Evolutionary conservation across 1,139 yeast species (phyloP).

Genomic region (Pneumocystis murina): DNA sequence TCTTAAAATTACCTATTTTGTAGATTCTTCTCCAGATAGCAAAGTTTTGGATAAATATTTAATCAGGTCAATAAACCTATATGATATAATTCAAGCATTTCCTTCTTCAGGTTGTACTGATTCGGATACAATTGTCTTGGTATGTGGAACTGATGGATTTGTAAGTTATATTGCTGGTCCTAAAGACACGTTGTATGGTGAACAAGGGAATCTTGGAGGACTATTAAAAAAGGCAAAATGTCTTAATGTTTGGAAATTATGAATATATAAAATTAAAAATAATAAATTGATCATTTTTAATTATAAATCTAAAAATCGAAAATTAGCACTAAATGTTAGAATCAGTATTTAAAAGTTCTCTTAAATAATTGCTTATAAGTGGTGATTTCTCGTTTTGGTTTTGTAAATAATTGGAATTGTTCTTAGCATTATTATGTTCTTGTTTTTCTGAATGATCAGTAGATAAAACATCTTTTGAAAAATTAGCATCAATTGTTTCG

Average conservation of each 20-base stretch:
- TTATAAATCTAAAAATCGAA: not conserved
- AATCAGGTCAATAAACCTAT: not conserved
- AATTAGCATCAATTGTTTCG: conserved; percentile 43
- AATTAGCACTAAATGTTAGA: not conserved
- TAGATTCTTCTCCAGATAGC: conserved; percentile 1
- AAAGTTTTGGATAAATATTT: not conserved
- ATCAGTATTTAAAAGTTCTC: not conserved
- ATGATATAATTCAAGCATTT: not conserved
- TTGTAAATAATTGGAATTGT: not conserved
- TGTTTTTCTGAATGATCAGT: not conserved
- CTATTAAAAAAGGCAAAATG: conserved; percentile 17
- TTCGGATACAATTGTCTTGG: conserved; percentile 1
- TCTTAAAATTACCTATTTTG: conserved; percentile 4
- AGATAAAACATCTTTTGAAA: conserved; percentile 25
- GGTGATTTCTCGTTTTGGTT: not conserved
- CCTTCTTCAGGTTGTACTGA: not conserved
- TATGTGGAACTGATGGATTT: conserved; percentile 11
- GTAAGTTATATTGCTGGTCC: conserved; percentile 8
- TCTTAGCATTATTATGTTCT: not conserved
- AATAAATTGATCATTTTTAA: not conserved
- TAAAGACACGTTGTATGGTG: conserved; percentile 2
- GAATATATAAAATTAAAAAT: not conserved
- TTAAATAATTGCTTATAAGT: not conserved
- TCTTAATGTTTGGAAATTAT: conserved; percentile 17
- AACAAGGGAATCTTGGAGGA: conserved; percentile 10